Evolutionary conservation across 331 rosid species (phyloP), one percentile per base, ranked within the genome.

Genomic region (Ulmus americana): DNA sequence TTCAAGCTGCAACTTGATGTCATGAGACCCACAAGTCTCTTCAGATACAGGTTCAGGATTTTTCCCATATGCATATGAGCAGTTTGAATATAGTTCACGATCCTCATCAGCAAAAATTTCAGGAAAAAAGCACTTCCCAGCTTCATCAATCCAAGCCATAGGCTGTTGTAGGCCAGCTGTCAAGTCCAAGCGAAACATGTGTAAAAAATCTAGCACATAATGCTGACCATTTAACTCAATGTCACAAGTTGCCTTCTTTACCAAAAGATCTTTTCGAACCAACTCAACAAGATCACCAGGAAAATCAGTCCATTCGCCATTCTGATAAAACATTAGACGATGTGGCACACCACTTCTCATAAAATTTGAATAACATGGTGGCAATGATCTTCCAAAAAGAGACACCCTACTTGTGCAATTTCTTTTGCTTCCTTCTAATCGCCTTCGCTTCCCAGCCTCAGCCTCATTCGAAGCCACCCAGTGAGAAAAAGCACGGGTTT

Each of bases 1-100:
- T 75, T 86, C 95, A 68, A 91, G 70, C 42, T 78, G 83, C 57
- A 91, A 66, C 64, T 78, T 83, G 35, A 88, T 82, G 66, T 76
- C 97, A 44, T 57, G 73, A 20, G 86, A 65, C 55, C 77, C 81
- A 52, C 47, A 54, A 43, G 77, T 65, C 59, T 77, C 83, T 12
- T 72, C 76, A 64, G 20, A 52, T 13, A n/a, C 48, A 0, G 68
- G 63, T 3, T 67, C 80, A 0, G 16, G 57, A 67, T 54, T 55
- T 62, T 55, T 69, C 64, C 56, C 78, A 68, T 28, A 48, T 54
- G 61, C 79, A 52, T 61, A 53, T 7, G 59, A 39, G 63, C 48
- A 54, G 61, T 61, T 61, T 72, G 42, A 46, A 64, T 38, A 6
- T 10, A 66, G 46, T 41, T 73, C 74, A 55, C 71, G 77, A 20